phyloP scores from a whole-genome alignment of 2,329 filamentous ascomycete genomes.

The Ascochyta viciae-villosae region DNA sequence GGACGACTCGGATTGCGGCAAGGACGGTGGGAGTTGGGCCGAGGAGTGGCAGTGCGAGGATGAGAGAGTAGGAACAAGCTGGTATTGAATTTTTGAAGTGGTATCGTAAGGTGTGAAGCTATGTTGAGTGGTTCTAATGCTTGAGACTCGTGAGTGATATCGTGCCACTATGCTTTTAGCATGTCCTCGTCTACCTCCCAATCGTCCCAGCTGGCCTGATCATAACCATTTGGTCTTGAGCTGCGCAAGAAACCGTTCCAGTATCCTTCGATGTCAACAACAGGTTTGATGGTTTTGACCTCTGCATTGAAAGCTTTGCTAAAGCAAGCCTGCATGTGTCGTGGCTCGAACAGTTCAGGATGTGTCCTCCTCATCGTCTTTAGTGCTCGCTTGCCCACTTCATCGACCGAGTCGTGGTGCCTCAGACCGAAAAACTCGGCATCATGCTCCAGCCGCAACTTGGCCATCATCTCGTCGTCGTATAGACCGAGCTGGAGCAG shows the following conservation, averaged over 20 bases:
- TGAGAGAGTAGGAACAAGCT: too few relatives aligned
- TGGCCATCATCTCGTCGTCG: slow-evolving; percentile 59
- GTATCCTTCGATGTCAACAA: slow-evolving; percentile 56
- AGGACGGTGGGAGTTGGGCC: background rate
- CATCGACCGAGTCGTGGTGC: slow-evolving; percentile 70
- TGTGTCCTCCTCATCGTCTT: slow-evolving; percentile 61
- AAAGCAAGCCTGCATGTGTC: slow-evolving; percentile 59
- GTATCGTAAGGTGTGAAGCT: background rate
- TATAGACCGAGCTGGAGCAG: slow-evolving; percentile 68
- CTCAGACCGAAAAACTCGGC: slow-evolving; percentile 63
- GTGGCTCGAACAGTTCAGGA: slow-evolving; percentile 62
- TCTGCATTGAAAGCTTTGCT: slow-evolving; percentile 51
- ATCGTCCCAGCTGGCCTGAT: slow-evolving; percentile 58
- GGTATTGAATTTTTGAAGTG: background rate
- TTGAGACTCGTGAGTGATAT: background rate
- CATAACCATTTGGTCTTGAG: slow-evolving; percentile 61
- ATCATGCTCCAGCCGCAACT: slow-evolving; percentile 59
- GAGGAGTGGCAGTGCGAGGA: background rate
- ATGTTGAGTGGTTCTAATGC: background rate
- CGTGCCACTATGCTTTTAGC: slow-evolving; percentile 31
- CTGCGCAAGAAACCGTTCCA: slow-evolving; percentile 58
- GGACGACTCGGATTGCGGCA: background rate
- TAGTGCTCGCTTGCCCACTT: slow-evolving; percentile 67
- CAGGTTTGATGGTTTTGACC: slow-evolving; percentile 58
- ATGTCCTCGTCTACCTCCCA: slow-evolving; percentile 53